Evolutionary conservation across 176 grass and related monocot species (phyloP).

Genomic region (Aechmea fasciata): DNA sequence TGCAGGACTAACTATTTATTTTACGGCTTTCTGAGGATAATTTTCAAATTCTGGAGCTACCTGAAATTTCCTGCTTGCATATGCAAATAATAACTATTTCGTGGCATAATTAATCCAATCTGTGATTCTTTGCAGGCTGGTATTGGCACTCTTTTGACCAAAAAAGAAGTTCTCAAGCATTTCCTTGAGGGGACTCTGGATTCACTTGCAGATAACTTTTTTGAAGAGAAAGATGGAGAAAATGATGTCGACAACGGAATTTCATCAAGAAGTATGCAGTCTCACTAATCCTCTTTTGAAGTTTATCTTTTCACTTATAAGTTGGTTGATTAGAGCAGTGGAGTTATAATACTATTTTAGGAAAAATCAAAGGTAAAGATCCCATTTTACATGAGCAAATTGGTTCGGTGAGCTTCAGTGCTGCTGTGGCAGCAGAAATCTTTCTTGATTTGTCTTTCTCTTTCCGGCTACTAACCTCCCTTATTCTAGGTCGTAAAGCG

Average conservation of each 20-base stretch:
- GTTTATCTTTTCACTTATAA: constrained; percentile 5
- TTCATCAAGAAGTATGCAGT: constrained; percentile 36
- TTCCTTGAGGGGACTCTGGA: constrained; percentile 61
- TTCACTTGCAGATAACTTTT: constrained; percentile 33
- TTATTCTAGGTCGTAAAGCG: too few relatives aligned
- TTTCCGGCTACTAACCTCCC: too few relatives aligned
- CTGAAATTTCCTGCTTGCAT: not conserved
- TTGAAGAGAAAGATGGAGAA: constrained; percentile 46
- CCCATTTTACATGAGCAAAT: too few relatives aligned
- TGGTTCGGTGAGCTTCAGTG: too few relatives aligned
- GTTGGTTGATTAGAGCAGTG: not conserved
- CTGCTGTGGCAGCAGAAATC: too few relatives aligned
- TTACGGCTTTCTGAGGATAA: not conserved
- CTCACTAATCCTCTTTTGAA: constrained; percentile 1
- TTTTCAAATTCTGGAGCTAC: not conserved
- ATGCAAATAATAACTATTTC: not conserved
- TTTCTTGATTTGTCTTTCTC: too few relatives aligned
- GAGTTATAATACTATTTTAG: too few relatives aligned
- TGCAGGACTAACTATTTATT: not conserved
- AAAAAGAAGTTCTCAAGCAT: constrained; percentile 48
- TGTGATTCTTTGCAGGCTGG: constrained; percentile 33
- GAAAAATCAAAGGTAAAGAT: too few relatives aligned
- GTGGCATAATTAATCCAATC: constrained; percentile 15
- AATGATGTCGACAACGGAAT: constrained; percentile 11
- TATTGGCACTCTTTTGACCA: constrained; percentile 30